Conservation (phyloP, 2,329 filamentous ascomycete genomes). For the Macrophomina tecta region DNA sequence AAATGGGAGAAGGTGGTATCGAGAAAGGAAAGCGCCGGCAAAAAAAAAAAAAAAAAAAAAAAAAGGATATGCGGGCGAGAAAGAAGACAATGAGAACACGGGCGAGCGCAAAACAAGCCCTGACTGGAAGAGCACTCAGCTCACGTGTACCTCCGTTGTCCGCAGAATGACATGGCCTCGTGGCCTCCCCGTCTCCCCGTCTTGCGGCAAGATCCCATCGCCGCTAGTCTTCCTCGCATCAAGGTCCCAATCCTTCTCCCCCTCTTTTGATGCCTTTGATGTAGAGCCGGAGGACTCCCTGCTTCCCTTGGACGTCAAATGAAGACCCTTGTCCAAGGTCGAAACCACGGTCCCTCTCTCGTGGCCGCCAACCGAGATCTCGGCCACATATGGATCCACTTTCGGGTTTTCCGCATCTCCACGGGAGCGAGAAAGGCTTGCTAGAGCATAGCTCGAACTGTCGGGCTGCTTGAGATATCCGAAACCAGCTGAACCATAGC, state of each 20-base stretch:
- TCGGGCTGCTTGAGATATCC: constrained; percentile 25
- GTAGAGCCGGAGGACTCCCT: not conserved
- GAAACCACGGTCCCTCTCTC: not conserved
- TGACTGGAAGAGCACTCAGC: not conserved
- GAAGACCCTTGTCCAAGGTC: not conserved
- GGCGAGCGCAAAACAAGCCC: not conserved
- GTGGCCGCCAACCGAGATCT: constrained; percentile 8
- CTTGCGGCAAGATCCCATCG: constrained; percentile 14
- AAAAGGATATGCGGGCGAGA: not conserved
- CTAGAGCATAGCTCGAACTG: constrained; percentile 14
- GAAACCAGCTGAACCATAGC: constrained; percentile 3
- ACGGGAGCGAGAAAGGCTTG: constrained; percentile 7
- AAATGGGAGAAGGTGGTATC: not conserved
- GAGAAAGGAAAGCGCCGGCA: not conserved
- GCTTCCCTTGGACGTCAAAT: constrained; percentile 1
- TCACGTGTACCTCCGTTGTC: constrained; percentile 24
- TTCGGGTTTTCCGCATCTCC: not conserved
- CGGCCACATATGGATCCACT: constrained; percentile 18
- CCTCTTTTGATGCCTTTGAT: constrained; percentile 5
- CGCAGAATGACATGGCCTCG: constrained; percentile 14
- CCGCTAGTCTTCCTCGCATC: constrained; percentile 22
- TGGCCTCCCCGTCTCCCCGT: not conserved
- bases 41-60: not conserved
- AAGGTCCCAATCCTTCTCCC: constrained; percentile 20
- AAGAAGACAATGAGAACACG: not conserved